These are phyloP conservation scores for Hymenoscyphus scutula DNA, from an alignment of 2,329 filamentous ascomycete genomes.

Conservation along the genomic window DNA sequence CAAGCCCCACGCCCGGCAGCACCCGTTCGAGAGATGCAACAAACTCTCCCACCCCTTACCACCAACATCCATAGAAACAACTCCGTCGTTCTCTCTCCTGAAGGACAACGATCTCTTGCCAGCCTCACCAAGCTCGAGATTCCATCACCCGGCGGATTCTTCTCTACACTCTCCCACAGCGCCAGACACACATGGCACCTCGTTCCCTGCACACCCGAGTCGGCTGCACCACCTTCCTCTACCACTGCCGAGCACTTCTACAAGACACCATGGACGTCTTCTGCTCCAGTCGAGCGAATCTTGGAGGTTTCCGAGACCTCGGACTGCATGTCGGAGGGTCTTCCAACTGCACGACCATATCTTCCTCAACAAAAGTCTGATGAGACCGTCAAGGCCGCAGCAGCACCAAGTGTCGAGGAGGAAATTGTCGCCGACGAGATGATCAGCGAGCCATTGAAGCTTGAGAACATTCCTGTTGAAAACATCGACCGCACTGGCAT, in stretches of 20 bases:
- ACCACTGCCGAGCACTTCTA: constrained; percentile 94
- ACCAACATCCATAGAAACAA: constrained; percentile 40
- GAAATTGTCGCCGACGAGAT: constrained; percentile 65
- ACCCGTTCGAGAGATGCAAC: constrained; percentile 51
- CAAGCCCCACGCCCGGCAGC: constrained; percentile 16
- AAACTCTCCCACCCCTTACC: constrained; percentile 50
- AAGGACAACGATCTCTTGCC: constrained; percentile 59
- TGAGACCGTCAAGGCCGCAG: constrained; percentile 38
- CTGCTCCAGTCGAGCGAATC: constrained; percentile 62
- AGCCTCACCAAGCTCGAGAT: constrained; percentile 81
- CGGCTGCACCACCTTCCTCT: constrained; percentile 68
- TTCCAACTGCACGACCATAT: constrained; percentile 62
- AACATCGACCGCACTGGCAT: constrained; percentile 81
- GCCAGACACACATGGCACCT: constrained; percentile 81
- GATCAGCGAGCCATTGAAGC: constrained; percentile 64
- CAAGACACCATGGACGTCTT: constrained; percentile 70
- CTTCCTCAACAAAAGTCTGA: constrained; percentile 42
- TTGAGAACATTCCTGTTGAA: constrained; percentile 66
- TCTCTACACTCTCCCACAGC: constrained; percentile 75
- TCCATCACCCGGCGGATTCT: constrained; percentile 89
- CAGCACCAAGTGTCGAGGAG: constrained; percentile 32
- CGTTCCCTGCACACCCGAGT: constrained; percentile 51
- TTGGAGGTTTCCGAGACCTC: constrained; percentile 52
- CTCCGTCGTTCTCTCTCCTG: constrained; percentile 45
- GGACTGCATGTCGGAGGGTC: constrained; percentile 54